Evolutionary conservation across 1,284 basidiomycete species (phyloP), one percentile per base, ranked within the genome.

Genomic region (Pascua sp.): DNA sequence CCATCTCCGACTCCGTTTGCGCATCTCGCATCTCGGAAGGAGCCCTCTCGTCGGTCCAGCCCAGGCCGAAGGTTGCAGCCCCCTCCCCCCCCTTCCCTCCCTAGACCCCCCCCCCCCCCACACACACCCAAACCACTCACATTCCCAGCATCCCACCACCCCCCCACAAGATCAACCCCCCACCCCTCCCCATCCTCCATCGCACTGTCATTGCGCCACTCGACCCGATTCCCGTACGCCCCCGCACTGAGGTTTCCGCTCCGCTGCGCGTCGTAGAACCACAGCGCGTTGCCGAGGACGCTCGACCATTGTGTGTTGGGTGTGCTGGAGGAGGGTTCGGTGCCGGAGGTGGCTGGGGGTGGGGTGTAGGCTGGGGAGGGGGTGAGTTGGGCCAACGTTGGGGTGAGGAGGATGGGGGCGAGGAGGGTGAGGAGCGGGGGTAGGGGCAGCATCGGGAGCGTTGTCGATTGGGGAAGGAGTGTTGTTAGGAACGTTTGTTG

Each of bases 231-330:
- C 7, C 80, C 81, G 55, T 76, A 76, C 11, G 71, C 62, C 24
- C 72, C 72, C 11, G 75, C 67, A 0, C 87, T 84, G 7, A 95
- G 81, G 47, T 80, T 81, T 12, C 92, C 91, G 57, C 88, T 89
- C 43, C 92, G 81, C 69, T 96, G 92, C 0, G 86, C 91, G 62
- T 96, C 92, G 71, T 94, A 96, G 75, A 94, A 95, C 71, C 85
- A 95, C 17, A 96, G 74, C 39, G 87, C 75, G 72, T 89, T 85
- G 12, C 90, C 91, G 0, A 95, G 82, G 1, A 94, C 77, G 41
- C 81, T 85, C 1, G 84, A 81, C 89, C 91, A 95, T 70, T 93
- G 89, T 3, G 82, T 66, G 70, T 91, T 91, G 13, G 87, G 84
- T 0, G 78, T 74, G 11, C 16, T 42, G 42, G 74, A 64, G 5